Conservation (phyloP, 345 rosid genomes). For the Melaleuca alternifolia region DNA sequence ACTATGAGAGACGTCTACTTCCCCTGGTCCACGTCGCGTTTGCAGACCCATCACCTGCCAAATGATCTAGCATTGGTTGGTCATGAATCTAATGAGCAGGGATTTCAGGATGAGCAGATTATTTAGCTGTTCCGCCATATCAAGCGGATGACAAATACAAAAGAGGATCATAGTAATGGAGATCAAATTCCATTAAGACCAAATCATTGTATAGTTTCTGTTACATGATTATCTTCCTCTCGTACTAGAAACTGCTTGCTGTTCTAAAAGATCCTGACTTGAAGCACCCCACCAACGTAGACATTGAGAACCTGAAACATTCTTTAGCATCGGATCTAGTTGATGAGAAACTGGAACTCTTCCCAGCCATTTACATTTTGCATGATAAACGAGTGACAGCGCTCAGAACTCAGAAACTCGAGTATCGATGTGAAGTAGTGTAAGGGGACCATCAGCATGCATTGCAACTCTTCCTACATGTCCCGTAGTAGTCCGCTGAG, state of each 20-base stretch:
- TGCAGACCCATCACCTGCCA: neutral
- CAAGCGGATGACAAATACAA: neutral
- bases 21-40: neutral
- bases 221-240: neutral
- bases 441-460: neutral
- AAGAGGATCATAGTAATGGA: neutral
- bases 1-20: no score
- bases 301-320: neutral
- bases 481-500: conserved; percentile 80
- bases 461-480: conserved; percentile 82
- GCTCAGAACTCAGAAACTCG: neutral
- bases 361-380: neutral
- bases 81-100: neutral
- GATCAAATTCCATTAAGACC: neutral
- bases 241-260: neutral
- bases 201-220: neutral
- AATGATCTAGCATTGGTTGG: neutral
- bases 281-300: neutral
- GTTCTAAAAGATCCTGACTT: neutral
- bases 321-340: neutral
- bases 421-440: neutral
- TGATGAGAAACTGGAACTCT: neutral
- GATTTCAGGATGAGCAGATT: neutral
- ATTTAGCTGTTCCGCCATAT: neutral
- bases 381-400: neutral